phyloP scores from a whole-genome alignment of 768 basidiomycete species.

The Kondoa subrosea region DNA sequence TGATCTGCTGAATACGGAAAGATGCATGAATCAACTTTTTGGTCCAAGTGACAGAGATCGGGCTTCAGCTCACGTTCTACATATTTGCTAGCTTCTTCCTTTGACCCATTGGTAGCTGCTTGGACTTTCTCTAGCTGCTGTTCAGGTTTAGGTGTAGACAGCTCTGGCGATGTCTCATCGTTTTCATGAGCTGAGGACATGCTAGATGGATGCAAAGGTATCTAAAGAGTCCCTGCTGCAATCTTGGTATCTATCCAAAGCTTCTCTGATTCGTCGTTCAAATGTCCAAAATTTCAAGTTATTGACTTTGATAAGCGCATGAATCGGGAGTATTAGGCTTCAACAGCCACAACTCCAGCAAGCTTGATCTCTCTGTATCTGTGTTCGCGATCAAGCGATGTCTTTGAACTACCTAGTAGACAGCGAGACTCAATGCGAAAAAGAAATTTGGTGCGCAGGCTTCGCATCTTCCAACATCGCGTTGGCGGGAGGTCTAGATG shows the following conservation, averaged over 20 bases:
- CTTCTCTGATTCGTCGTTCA: background rate
- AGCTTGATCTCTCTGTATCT: no score
- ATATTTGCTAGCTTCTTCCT: background rate
- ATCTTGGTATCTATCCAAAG: background rate
- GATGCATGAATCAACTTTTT: background rate
- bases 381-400: no score
- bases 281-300: background rate
- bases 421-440: background rate
- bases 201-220: background rate
- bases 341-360: no score
- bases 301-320: no score
- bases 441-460: background rate
- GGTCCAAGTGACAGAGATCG: no score
- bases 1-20: background rate
- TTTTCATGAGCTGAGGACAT: background rate
- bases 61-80: background rate
- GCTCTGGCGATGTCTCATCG: background rate
- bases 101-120: background rate
- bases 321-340: no score
- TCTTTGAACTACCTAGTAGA: background rate
- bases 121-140: background rate
- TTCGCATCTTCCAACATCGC: background rate
- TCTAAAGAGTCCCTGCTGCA: background rate
- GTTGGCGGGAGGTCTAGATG: background rate
- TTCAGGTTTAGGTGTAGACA: background rate